Evolutionary conservation across 2,329 filamentous ascomycete species (phyloP).

Genomic region (Triangularia setosa): DNA sequence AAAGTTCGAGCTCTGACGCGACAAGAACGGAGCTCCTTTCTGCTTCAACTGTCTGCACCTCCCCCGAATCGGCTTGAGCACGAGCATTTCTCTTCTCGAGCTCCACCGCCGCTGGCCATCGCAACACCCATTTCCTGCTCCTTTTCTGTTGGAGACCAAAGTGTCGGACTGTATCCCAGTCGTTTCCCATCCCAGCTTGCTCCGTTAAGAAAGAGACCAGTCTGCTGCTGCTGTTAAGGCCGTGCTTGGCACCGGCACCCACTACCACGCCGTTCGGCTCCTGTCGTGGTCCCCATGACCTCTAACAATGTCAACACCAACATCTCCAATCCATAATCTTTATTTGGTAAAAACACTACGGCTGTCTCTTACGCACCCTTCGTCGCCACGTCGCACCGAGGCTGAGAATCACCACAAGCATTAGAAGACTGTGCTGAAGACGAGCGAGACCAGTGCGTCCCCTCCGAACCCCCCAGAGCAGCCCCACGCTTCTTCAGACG

Average conservation of each 20-base stretch:
- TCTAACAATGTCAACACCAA: conserved; percentile 5
- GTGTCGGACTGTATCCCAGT: not conserved
- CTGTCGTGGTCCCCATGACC: not conserved
- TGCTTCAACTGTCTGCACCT: conserved; percentile 7
- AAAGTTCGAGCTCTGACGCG: conserved; percentile 3
- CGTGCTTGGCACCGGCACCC: not conserved
- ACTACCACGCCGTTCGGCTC: not conserved
- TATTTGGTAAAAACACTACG: not conserved
- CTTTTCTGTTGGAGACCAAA: not conserved
- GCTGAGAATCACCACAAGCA: conserved; percentile 2
- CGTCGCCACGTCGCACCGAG: not conserved
- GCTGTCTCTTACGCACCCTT: not conserved
- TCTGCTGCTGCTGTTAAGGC: not conserved
- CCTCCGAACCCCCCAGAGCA: conserved; percentile 1
- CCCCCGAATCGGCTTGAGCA: not conserved
- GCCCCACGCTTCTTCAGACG: conserved; percentile 1
- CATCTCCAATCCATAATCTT: not conserved
- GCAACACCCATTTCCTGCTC: not conserved
- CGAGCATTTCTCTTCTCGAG: not conserved
- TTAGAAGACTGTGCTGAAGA: not conserved
- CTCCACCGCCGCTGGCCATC: not conserved
- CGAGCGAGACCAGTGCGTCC: not conserved
- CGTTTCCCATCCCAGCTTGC: not conserved
- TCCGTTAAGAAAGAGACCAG: not conserved
- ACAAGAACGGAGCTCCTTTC: conserved; percentile 9